These are phyloP conservation scores for Areca catechu DNA, from an alignment of 176 grass and related monocot genomes.

Conservation along the genomic window DNA sequence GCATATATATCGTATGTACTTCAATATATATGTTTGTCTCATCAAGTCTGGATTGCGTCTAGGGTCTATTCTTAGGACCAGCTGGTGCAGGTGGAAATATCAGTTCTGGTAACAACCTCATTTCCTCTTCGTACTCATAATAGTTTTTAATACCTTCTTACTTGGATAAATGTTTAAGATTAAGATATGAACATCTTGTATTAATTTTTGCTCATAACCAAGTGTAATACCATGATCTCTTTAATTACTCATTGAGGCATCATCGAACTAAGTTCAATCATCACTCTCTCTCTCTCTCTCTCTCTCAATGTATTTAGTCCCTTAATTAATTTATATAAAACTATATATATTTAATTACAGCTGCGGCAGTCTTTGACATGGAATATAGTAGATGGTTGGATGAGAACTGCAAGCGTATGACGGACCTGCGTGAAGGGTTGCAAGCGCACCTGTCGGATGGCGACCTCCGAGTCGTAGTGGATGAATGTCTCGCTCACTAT, in stretches of 20 bases:
- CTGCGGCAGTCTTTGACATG: conserved; percentile 9
- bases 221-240: no score
- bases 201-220: no score
- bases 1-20: no score
- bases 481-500: conserved; percentile 22
- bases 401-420: conserved; percentile 29
- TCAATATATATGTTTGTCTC: no score
- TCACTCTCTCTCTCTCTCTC: conserved; percentile 11
- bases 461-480: conserved; percentile 55
- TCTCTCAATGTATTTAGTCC: conserved; percentile 27
- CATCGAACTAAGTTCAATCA: no score
- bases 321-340: no score
- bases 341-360: background rate
- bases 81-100: conserved; percentile 45
- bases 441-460: conserved; percentile 38
- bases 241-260: no score
- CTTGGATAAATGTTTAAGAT: no score
- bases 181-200: no score
- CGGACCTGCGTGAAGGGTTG: conserved; percentile 45
- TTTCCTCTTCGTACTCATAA: background rate
- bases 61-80: conserved; percentile 56
- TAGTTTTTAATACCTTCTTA: background rate
- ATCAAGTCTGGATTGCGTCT: background rate
- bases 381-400: conserved; percentile 9
- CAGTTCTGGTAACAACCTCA: conserved; percentile 40